These are phyloP conservation scores for Fagopyrum homotropicum DNA, from an alignment of 148 eudicot species.

Conservation along the genomic window DNA sequence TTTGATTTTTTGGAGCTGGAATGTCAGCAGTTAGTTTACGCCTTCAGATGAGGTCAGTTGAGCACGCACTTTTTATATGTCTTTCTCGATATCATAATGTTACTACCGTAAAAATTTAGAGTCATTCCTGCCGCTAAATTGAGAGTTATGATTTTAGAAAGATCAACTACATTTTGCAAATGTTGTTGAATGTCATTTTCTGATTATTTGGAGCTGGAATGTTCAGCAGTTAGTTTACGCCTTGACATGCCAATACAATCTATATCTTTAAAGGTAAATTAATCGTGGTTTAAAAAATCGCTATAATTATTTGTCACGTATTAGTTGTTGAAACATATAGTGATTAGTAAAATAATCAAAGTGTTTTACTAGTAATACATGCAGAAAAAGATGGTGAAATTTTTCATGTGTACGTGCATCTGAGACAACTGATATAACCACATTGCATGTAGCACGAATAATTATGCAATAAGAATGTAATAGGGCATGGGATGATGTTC, in stretches of 20 bases:
- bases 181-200: no score
- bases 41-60: no score
- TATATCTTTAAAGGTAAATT: background rate
- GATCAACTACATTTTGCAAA: no score
- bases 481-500: slow-evolving; percentile 72
- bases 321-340: background rate
- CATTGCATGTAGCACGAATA: slow-evolving; percentile 77
- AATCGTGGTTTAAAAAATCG: background rate
- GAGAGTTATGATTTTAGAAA: no score
- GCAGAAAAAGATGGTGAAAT: slow-evolving; percentile 35
- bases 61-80: no score
- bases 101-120: no score
- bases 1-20: no score
- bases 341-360: background rate
- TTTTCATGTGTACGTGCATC: slow-evolving; percentile 97
- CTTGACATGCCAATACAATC: background rate
- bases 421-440: slow-evolving; percentile 77
- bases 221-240: no score
- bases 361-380: slow-evolving; percentile 7
- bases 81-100: no score
- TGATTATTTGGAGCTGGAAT: no score
- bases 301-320: background rate
- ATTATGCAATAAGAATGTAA: slow-evolving; percentile 80
- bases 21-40: no score
- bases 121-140: no score